Evolutionary conservation across 495 filamentous ascomycete species (phyloP).

Genomic region (Penicillium lividum): DNA sequence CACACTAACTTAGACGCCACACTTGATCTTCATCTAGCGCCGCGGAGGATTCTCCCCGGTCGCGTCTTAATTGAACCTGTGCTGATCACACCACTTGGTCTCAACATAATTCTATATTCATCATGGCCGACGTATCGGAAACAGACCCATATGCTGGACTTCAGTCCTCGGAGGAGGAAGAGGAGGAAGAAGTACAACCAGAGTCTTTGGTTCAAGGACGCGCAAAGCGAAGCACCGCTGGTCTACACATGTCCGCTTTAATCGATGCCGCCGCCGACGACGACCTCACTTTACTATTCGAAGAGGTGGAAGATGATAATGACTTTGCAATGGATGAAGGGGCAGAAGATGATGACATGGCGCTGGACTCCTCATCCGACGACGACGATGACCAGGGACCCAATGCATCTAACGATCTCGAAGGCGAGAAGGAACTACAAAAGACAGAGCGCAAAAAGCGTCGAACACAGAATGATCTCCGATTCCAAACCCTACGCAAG

Average conservation of each 20-base stretch:
- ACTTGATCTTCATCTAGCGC: slow-evolving; percentile 3
- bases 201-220: slow-evolving; percentile 79
- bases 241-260: slow-evolving; percentile 78
- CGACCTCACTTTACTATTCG: slow-evolving; percentile 78
- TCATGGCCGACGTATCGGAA: slow-evolving; percentile 32
- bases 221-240: slow-evolving; percentile 80
- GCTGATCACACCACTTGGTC: not conserved
- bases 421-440: slow-evolving; percentile 67
- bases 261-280: slow-evolving; percentile 76
- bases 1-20: not conserved
- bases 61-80: slow-evolving; percentile 6
- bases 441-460: slow-evolving; percentile 73
- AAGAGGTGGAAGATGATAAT: slow-evolving; percentile 83
- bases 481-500: slow-evolving; percentile 53
- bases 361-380: slow-evolving; percentile 80
- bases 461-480: slow-evolving; percentile 62
- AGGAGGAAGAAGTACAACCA: slow-evolving; percentile 40
- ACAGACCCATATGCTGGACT: slow-evolving; percentile 32
- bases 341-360: slow-evolving; percentile 71
- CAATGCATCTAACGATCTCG: slow-evolving; percentile 57
- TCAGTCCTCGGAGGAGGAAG: slow-evolving; percentile 39
- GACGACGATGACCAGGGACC: slow-evolving; percentile 73
- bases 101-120: not conserved
- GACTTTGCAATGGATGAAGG: slow-evolving; percentile 72
- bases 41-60: slow-evolving; percentile 4